Evolutionary conservation across 2,329 filamentous ascomycete species (phyloP), one percentile per base, ranked within the genome.

Genomic region (Paecilomyces variotii): DNA sequence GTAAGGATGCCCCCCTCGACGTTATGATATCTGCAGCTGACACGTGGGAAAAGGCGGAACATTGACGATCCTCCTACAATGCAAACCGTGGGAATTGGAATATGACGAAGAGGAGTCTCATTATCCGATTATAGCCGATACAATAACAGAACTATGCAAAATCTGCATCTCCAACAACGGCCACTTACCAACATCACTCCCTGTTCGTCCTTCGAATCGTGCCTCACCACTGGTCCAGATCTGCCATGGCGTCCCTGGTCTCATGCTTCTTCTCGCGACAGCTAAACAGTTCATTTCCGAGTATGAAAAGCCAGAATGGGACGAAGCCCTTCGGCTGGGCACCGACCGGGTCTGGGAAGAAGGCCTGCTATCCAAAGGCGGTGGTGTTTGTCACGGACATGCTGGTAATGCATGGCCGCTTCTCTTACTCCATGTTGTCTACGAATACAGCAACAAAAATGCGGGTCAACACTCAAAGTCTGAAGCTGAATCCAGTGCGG

Each of bases 341-440:
- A 71, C 67, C 35, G 63, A 74, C 39, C 65, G 66, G n/a, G 65
- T 76, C 3, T 77, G 75, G 75, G 65, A 75, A 56, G 69, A 77
- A 64, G 75, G 75, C 0, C 59, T 78, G 2, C 64, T 78, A 2
- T 74, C 69, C 9, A 78, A 77, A 59, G 75, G 75, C 9, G 74
- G 73, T 0, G 69, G 74, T 26, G 49, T 77, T 4, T 78, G 75
- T 54, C 75, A 77, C 55, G 75, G 75, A 0, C 70, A 76, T 32
- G 63, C 74, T 1, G 75, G 75, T 10, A 78, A 77, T 59, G 73
- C 70, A 30, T 77, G 73, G 73, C 65, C 75, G 10, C 62, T 74
- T 56, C 62, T 77, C 0, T 59, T 72, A 25, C 62, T 76, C 4
- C 70, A 76, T 58, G 67, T 75, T 55, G 60, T 59, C n/a, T 72